Evolutionary conservation across 345 rosid species (phyloP), one percentile per base, ranked within the genome.

Genomic region (Hibiscus syriacus): DNA sequence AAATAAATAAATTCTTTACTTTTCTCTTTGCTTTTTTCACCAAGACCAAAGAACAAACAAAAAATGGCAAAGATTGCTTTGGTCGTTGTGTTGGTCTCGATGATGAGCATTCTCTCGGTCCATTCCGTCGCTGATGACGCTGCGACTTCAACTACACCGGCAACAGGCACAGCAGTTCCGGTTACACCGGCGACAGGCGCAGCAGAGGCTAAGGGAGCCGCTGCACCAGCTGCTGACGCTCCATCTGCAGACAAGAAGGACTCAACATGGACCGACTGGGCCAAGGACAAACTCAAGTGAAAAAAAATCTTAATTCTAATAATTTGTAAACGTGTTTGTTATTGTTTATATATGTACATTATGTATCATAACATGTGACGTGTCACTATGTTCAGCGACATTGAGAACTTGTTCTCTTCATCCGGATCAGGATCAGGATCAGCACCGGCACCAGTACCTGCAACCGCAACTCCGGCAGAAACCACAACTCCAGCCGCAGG

Each of bases 201-300:
- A 41, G 11, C 13, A 41, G 11, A 41, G n/a, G 14, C 12, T n/a
- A n/a, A n/a, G n/a, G n/a, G n/a, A n/a, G n/a, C n/a, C n/a, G n/a
- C n/a, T n/a, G 16, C 11, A 2, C 41, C 41, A 6, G 10, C 10
- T 9, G 25, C 43, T 2, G 23, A 11, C n/a, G 48, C 4, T 0
- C 13, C n/a, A n/a, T n/a, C n/a, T n/a, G n/a, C n/a, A n/a, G n/a
- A 9, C 1, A n/a, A n/a, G n/a, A 7, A 4, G 12, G 13, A 2
- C 3, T 11, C 48, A 0, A 3, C 17, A 46, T 46, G 52, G 52
- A n/a, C 52, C 19, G 20, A 16, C 1, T 46, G 52, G 65, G 65
- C 65, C 9, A 60, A 36, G 48, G 48, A 60, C 27, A 60, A 60
- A 23, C 23, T 59, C 64, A 30, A 25, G 64, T 57, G n/a, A 29